These are phyloP conservation scores for Volvox carteri DNA, from an alignment of 163 green algal species.

Conservation along the genomic window DNA sequence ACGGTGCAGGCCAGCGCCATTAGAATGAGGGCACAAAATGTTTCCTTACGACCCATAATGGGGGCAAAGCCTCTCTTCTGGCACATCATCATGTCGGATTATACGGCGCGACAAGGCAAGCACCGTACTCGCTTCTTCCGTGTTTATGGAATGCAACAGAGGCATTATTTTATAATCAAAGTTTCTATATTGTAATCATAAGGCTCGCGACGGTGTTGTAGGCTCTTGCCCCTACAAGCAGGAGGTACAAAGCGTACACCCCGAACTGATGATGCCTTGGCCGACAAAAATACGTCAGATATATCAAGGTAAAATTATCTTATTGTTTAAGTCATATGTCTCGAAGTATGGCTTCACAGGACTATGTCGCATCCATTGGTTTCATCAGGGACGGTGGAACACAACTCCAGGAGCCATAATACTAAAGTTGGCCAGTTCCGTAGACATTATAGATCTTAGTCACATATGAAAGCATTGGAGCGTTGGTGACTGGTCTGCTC, in stretches of 20 bases:
- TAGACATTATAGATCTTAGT: too few relatives aligned
- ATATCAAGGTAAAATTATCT: not conserved
- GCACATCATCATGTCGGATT: not conserved
- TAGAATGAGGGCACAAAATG: not conserved
- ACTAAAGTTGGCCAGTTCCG: too few relatives aligned
- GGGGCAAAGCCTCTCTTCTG: too few relatives aligned
- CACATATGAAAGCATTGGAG: too few relatives aligned
- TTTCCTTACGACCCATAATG: not conserved
- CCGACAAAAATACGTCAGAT: not conserved
- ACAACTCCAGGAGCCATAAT: too few relatives aligned
- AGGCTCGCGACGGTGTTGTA: constrained; percentile 1
- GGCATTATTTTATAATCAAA: not conserved
- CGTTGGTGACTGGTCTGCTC: too few relatives aligned
- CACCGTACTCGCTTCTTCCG: not conserved
- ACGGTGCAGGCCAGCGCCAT: not conserved
- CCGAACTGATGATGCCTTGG: too few relatives aligned
- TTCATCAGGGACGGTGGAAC: too few relatives aligned
- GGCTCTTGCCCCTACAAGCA: not conserved
- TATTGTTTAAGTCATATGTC: not conserved
- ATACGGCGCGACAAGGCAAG: not conserved
- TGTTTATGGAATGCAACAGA: not conserved
- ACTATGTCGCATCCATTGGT: too few relatives aligned
- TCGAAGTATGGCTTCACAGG: too few relatives aligned
- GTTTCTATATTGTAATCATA: not conserved
- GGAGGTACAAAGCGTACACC: not conserved